These are phyloP conservation scores for Zygosaccharomyces bisporus DNA, from an alignment of 805 yeast genomes.

Conservation along the genomic window DNA sequence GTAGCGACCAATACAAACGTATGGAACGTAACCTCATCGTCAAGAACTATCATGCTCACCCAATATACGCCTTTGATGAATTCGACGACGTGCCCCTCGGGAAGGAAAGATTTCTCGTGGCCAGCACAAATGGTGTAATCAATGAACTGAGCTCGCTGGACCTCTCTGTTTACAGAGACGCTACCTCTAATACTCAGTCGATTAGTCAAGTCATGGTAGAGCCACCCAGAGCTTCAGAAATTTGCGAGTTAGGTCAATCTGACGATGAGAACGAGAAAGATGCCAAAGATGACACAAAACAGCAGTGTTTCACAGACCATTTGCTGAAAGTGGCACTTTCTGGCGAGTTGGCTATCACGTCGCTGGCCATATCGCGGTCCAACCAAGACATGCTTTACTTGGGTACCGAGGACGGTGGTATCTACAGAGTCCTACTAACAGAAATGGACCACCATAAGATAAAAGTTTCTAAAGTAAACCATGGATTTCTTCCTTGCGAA, in stretches of 20 bases:
- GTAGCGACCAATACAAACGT: slow-evolving; percentile 2
- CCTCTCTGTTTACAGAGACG: slow-evolving; percentile 17
- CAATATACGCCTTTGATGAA: slow-evolving; percentile 19
- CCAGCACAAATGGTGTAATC: slow-evolving; percentile 22
- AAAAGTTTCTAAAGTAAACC: slow-evolving; percentile 16
- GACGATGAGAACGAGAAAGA: slow-evolving; percentile 5
- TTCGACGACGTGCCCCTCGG: slow-evolving; percentile 9
- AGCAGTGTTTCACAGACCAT: slow-evolving; percentile 11
- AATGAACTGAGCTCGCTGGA: slow-evolving; percentile 23
- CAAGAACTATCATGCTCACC: slow-evolving; percentile 21
- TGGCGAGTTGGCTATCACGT: slow-evolving; percentile 19
- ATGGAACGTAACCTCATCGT: slow-evolving; percentile 23
- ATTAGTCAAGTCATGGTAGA: slow-evolving; percentile 12
- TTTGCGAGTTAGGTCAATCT: slow-evolving; percentile 7
- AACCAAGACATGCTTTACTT: slow-evolving; percentile 23
- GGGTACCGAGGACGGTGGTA: slow-evolving; percentile 31
- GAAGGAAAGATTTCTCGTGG: slow-evolving; percentile 19
- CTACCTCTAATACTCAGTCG: slow-evolving; percentile 8
- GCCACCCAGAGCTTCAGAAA: slow-evolving; percentile 19
- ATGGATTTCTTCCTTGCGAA: slow-evolving; percentile 24
- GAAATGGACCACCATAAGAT: slow-evolving; percentile 9
- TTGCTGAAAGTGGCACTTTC: slow-evolving; percentile 15
- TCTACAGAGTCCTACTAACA: slow-evolving; percentile 21
- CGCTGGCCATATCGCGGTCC: slow-evolving; percentile 20
- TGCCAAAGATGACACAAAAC: neutral